Base-by-base conservation (phyloP, 2,329 filamentous ascomycete genomes). In the Hypoxylon sp. region DNA sequence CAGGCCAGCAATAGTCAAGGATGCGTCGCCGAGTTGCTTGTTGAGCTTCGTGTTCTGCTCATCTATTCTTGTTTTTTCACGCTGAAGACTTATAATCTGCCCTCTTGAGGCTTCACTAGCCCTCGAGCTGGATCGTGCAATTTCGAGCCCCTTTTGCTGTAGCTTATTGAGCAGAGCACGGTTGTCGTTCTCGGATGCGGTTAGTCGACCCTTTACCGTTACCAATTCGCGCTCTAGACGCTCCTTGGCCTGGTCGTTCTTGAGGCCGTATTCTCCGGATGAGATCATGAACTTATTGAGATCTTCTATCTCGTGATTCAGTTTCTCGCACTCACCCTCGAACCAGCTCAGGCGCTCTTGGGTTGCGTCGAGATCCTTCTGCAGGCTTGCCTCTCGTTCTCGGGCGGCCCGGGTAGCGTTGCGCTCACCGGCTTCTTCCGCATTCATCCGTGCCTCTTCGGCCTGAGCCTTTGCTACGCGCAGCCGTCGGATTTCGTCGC, bases 171-270 rank as follows among this genome's bases (percentile, higher is more conserved):
- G 83, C n/a, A 99, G 80, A 4, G 92, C 89, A 48, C 92, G 88
- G 69, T 98, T 98, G 76, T 98, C 94, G 68, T 98, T 97, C 73
- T 99, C 94, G 0, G 94, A 98, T 20, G 94, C 95, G 6, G 89
- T 84, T 35, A 99, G 80, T 18, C 94, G 88, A 58, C 93, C 93
- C 73, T 95, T 96, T 66, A 97, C 85, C 1, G 94, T 97, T 18
- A 91, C 88, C 5, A 98, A 82, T 72, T 99, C 95, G 18, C 92
- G 86, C 73, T 98, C 93, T 40, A 97, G 82, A 29, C 95, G 88
- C 72, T 97, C 92, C 74, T 98, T 98, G 63, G 93, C 89, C 71
- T 97, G 92, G 68, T 98, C 95, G 68, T 96, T 91, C 67, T 92
- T 91, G 55, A 94, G 81, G 46, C 91, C 91, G 76, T 95, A 97